A percentile compares a stretch with the other conserved stretches of the same genome.
These are phyloP conservation scores for Lachnellula hyalina DNA, from an alignment of 2,329 filamentous ascomycete species.

Conservation along the genomic window DNA sequence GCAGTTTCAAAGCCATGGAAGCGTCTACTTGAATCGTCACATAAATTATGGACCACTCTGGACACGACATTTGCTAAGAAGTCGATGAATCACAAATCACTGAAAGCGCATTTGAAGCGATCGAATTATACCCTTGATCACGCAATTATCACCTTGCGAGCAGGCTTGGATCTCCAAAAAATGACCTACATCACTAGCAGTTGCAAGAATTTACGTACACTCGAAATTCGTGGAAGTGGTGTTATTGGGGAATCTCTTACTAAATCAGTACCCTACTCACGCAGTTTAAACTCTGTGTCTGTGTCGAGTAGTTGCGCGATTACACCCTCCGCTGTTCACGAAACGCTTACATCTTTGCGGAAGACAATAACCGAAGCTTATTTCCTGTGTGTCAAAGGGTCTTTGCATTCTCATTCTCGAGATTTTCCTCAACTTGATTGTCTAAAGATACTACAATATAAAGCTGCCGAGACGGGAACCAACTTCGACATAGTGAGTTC, in stretches of 20 bases:
- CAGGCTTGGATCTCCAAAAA: slow-evolving; percentile 18
- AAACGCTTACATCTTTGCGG: slow-evolving; percentile 14
- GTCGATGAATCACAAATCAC: slow-evolving; percentile 16
- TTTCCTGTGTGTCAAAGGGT: slow-evolving; percentile 12
- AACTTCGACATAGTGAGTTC: slow-evolving; percentile 18
- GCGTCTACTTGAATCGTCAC: slow-evolving; percentile 25
- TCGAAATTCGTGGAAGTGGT: slow-evolving; percentile 21
- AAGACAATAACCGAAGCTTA: slow-evolving; percentile 17
- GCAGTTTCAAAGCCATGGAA: slow-evolving; percentile 30
- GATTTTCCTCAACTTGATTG: slow-evolving; percentile 16
- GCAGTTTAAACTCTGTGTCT: slow-evolving; percentile 18
- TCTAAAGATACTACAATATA: slow-evolving; percentile 15
- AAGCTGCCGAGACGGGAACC: background rate
- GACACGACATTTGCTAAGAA: slow-evolving; percentile 22
- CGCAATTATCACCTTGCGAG: slow-evolving; percentile 21
- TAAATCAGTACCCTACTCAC: slow-evolving; percentile 16
- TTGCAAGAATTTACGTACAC: slow-evolving; percentile 23
- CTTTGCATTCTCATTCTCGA: background rate
- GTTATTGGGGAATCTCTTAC: slow-evolving; percentile 25
- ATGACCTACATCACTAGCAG: slow-evolving; percentile 21
- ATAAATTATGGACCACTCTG: slow-evolving; percentile 28
- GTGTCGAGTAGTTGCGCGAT: slow-evolving; percentile 17
- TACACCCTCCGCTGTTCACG: slow-evolving; percentile 7
- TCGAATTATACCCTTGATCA: slow-evolving; percentile 27
- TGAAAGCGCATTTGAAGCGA: slow-evolving; percentile 24